Base-by-base conservation (phyloP, 306 rosid genomes). In the Vigna reflexopilosa region DNA sequence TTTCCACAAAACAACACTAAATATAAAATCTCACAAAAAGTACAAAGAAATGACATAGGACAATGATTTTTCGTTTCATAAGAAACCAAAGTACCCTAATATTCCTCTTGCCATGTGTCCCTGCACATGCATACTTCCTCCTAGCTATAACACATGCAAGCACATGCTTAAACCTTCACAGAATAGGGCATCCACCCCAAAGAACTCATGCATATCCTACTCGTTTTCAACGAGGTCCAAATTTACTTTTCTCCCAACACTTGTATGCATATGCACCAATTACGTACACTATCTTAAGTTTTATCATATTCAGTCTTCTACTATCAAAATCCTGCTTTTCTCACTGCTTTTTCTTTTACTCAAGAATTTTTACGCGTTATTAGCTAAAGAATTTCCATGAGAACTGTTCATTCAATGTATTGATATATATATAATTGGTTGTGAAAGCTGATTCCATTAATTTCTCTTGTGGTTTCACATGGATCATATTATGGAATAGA, bases 161-260 rank as follows among this genome's bases (percentile, higher is more conserved):
- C 85, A 78, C 83, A 64, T 82, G 78, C 70, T 59, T 52, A 16
- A 58, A 76, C 55, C 73, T 77, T 20, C 64, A 45, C 54, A 71
- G 7, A 49, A 32, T 51, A 26, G 59, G 72, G 2, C 49, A 49
- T 63, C 77, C 77, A 49, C 19, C 65, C 30, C 50, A 20, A 75
- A 74, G 57, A 48, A 67, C 24, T 57, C 56, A 38, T n/a, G 45
- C 16, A 49, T 57, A 66, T 70, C 20, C 67, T 40, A 68, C 80
- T 83, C 86, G 80, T 78, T 83, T 66, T 48, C 67, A 83, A 73
- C 79, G 77, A 67, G 83, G 7, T 67, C 19, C 45, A 59, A 78
- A 61, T 73, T 72, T 14, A 9, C 50, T 67, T 30, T 40, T 17
- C 3, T 55, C 13, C 20, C 47, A 40, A 69, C 5, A 45, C 30